Percentiles rank a stretch among this genome's conserved stretches.
phyloP scores from a whole-genome alignment of 2,329 filamentous ascomycete genomes.

The Hirsutella rhossiliensis region DNA sequence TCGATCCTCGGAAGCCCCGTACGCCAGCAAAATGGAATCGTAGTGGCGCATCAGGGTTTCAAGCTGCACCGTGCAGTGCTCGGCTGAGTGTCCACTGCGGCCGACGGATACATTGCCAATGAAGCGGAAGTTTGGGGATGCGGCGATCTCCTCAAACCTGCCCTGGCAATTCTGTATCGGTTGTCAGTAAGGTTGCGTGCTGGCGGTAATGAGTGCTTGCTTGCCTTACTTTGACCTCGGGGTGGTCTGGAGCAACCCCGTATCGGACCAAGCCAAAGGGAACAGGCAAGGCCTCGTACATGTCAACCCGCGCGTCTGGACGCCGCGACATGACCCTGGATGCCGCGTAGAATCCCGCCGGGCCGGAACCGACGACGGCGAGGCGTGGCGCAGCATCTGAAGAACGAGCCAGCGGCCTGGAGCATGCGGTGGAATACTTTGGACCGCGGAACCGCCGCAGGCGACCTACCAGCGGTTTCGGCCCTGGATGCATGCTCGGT shows the following conservation, averaged over 20 bases:
- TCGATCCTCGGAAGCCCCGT: slow-evolving; percentile 78
- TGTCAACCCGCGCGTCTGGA: slow-evolving; percentile 64
- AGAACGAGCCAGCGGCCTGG: background rate
- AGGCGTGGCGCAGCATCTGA: slow-evolving; percentile 52
- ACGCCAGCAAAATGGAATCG: slow-evolving; percentile 83
- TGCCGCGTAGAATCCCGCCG: slow-evolving; percentile 91
- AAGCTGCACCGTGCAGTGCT: slow-evolving; percentile 48
- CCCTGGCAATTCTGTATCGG: slow-evolving; percentile 73
- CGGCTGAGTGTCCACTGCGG: slow-evolving; percentile 24
- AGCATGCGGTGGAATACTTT: background rate
- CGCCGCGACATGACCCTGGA: slow-evolving; percentile 73
- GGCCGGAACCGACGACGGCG: slow-evolving; percentile 85
- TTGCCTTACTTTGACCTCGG: slow-evolving; percentile 78
- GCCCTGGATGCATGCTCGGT: no score
- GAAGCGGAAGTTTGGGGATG: slow-evolving; percentile 74
- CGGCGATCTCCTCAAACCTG: slow-evolving; percentile 81
- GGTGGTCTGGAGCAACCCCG: slow-evolving; percentile 95
- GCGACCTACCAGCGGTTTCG: no score
- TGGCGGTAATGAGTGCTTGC: no score
- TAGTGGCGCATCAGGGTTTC: slow-evolving; percentile 65
- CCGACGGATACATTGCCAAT: slow-evolving; percentile 82
- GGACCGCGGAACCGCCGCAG: background rate
- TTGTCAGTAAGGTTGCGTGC: slow-evolving; percentile 6
- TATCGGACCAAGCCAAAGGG: slow-evolving; percentile 88
- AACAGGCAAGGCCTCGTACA: slow-evolving; percentile 91